Evolutionary conservation across 2,329 filamentous ascomycete species (phyloP).

Genomic region (Botryotinia convoluta): DNA sequence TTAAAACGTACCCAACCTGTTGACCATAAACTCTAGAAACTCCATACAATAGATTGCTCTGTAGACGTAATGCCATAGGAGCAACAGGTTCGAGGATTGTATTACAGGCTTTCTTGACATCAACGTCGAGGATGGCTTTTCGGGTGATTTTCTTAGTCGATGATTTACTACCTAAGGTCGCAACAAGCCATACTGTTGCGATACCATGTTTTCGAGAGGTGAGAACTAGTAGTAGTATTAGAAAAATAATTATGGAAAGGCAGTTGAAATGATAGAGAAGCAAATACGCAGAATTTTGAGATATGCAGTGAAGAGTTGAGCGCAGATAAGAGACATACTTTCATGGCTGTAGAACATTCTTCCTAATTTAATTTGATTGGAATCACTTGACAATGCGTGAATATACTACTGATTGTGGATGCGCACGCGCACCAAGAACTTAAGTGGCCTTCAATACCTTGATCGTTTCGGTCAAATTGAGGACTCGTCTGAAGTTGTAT

Average conservation of each 20-base stretch:
- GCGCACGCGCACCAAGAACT: background rate
- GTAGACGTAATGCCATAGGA: conserved; percentile 84
- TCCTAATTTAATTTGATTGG: background rate
- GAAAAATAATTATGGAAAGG: background rate
- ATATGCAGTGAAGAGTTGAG: background rate
- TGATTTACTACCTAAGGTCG: conserved; percentile 76
- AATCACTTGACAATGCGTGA: background rate
- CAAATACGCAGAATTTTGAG: background rate
- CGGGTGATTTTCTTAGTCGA: conserved; percentile 71
- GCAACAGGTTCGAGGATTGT: conserved; percentile 84
- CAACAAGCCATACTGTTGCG: conserved; percentile 92
- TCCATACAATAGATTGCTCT: conserved; percentile 84
- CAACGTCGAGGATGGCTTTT: conserved; percentile 84
- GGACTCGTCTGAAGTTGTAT: background rate
- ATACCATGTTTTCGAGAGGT: conserved; percentile 87
- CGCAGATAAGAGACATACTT: conserved; percentile 54
- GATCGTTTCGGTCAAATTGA: background rate
- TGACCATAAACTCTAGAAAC: conserved; percentile 82
- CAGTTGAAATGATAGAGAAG: background rate
- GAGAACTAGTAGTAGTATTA: conserved; percentile 54
- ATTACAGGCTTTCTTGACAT: conserved; percentile 81
- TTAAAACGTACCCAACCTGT: conserved; percentile 82
- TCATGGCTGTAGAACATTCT: conserved; percentile 95
- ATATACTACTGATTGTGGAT: background rate
- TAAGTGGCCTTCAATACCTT: background rate